phyloP scores from a whole-genome alignment of 345 rosid species.

The Arabidopsis suecica region DNA sequence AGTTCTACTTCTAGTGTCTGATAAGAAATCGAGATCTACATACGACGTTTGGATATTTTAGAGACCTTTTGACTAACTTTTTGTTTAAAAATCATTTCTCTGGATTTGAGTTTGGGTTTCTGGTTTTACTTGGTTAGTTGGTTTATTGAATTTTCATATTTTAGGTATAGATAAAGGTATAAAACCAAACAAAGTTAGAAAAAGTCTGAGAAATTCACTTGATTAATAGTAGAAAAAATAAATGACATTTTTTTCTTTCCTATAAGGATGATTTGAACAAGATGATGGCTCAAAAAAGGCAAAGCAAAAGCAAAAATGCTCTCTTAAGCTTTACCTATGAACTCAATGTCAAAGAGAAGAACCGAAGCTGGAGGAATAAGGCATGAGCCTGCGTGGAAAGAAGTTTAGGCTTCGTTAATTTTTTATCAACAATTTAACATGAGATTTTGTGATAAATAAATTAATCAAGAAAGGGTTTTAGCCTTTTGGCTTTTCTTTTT shows the following conservation, averaged over 20 bases:
- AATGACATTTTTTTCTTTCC: neutral
- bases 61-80: too few relatives aligned
- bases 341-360: constrained; percentile 84
- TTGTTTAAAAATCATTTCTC: too few relatives aligned
- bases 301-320: constrained; percentile 4
- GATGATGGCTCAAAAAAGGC: constrained; percentile 5
- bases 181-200: neutral
- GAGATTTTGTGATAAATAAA: neutral
- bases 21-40: too few relatives aligned
- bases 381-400: constrained; percentile 72
- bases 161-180: neutral
- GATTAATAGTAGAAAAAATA: neutral
- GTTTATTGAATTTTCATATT: neutral
- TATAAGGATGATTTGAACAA: constrained; percentile 6
- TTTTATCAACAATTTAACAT: neutral
- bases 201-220: neutral
- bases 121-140: neutral
- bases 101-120: neutral
- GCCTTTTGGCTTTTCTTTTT: neutral
- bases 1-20: too few relatives aligned
- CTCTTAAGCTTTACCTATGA: constrained; percentile 72
- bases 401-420: neutral
- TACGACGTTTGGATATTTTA: too few relatives aligned
- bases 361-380: constrained; percentile 86
- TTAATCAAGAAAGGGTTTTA: neutral